These are phyloP conservation scores for Ballota nigra DNA, from an alignment of 257 asterid species.

Conservation along the genomic window DNA sequence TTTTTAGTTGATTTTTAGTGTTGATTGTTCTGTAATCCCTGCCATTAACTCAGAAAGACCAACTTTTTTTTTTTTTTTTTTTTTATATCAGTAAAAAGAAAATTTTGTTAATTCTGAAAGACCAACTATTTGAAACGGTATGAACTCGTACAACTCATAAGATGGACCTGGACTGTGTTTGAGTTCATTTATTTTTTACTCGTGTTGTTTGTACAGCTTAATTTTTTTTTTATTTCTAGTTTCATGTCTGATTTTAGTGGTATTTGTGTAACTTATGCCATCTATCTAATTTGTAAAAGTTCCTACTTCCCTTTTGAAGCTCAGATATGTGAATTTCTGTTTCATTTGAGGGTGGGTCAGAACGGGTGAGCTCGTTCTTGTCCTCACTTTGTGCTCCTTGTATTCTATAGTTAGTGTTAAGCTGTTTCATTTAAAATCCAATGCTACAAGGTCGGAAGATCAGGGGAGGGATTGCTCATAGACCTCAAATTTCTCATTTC, in stretches of 20 bases:
- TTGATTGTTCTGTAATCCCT: not conserved
- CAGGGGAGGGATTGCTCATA: not conserved
- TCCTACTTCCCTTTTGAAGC: not conserved
- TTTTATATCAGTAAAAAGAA: too few relatives aligned
- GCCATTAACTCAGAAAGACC: not conserved
- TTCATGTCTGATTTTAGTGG: not conserved
- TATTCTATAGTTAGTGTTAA: not conserved
- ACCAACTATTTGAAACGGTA: not conserved
- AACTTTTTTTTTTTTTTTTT: too few relatives aligned
- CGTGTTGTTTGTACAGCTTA: not conserved
- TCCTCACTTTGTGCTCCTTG: not conserved
- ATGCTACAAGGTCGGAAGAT: not conserved
- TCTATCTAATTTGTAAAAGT: not conserved
- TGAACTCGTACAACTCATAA: constrained; percentile 10
- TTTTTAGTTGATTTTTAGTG: too few relatives aligned
- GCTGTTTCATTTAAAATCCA: not conserved
- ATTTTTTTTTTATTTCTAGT: too few relatives aligned
- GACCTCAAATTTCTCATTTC: not conserved
- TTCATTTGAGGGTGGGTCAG: not conserved
- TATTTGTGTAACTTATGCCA: not conserved
- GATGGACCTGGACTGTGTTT: not conserved
- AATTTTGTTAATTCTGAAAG: too few relatives aligned
- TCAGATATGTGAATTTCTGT: not conserved
- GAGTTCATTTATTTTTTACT: not conserved
- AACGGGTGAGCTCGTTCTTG: not conserved